Conservation (phyloP, 352 stramenopile species). For the Phytophthora boehmeriae region DNA sequence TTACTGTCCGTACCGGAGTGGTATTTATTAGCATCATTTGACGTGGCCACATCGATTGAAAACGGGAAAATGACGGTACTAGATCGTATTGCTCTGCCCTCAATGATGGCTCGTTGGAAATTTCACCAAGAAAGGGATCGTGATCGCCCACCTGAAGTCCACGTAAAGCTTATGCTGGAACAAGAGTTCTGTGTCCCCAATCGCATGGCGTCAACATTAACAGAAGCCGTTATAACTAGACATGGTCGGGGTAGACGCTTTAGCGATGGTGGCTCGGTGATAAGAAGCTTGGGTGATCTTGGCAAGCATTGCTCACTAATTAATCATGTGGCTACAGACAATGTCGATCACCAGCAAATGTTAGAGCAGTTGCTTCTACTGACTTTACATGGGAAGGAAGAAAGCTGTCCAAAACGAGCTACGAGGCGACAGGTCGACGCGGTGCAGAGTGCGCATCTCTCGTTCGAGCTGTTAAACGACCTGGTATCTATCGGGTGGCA, state of each 20-base stretch:
- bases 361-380: constrained; percentile 6
- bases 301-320: constrained; percentile 11
- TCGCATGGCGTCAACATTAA: constrained; percentile 16
- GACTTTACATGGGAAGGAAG: background rate
- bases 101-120: background rate
- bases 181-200: constrained; percentile 24
- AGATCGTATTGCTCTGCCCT: constrained; percentile 17
- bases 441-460: constrained; percentile 4
- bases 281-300: constrained; percentile 22
- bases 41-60: constrained; percentile 33
- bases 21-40: constrained; percentile 44
- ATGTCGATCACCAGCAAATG: constrained; percentile 13
- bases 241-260: background rate
- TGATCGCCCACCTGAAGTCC: constrained; percentile 7
- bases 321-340: constrained; percentile 1
- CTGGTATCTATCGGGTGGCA: constrained; percentile 20
- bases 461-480: constrained; percentile 33
- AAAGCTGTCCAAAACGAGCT: too few relatives aligned
- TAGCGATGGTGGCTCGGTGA: background rate
- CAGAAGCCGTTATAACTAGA: constrained; percentile 3
- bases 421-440: too few relatives aligned
- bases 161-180: constrained; percentile 18
- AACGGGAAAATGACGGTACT: constrained; percentile 40
- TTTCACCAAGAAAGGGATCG: background rate
- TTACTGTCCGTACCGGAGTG: constrained; percentile 55